Conservation (phyloP, 176 grass and related monocot genomes). For the Carex pumila region DNA sequence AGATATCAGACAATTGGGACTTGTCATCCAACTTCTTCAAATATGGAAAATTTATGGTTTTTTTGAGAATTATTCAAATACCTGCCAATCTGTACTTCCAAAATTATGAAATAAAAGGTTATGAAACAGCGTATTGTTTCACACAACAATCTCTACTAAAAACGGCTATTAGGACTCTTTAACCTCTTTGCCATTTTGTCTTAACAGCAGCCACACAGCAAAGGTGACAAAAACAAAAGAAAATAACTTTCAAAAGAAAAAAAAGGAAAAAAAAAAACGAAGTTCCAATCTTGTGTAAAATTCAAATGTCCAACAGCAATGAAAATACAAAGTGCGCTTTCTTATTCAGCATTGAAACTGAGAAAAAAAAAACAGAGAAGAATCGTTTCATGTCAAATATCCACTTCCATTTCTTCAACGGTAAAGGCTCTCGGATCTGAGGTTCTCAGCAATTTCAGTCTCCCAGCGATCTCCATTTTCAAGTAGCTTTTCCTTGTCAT, state of each 20-base stretch:
- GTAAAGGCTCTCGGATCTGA: conserved; percentile 84
- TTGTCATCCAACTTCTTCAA: neutral
- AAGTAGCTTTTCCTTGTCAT: conserved; percentile 97
- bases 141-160: neutral
- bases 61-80: neutral
- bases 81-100: neutral
- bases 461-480: conserved; percentile 97
- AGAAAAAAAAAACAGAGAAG: neutral
- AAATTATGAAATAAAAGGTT: neutral
- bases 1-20: neutral
- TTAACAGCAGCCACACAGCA: neutral
- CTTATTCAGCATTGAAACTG: conserved; percentile 14
- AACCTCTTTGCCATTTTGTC: neutral
- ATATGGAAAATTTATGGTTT: neutral
- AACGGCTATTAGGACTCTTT: neutral
- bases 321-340: conserved; percentile 8
- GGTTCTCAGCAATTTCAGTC: conserved; percentile 90
- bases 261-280: neutral
- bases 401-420: conserved; percentile 38
- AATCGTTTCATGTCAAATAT: neutral
- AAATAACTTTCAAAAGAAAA: neutral
- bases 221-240: neutral
- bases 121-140: neutral
- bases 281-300: neutral
- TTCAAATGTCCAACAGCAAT: neutral